A percentile compares a stretch with the other conserved stretches of the same genome.
phyloP scores from a whole-genome alignment of 768 basidiomycete species.

The Tulasnella sp. region DNA sequence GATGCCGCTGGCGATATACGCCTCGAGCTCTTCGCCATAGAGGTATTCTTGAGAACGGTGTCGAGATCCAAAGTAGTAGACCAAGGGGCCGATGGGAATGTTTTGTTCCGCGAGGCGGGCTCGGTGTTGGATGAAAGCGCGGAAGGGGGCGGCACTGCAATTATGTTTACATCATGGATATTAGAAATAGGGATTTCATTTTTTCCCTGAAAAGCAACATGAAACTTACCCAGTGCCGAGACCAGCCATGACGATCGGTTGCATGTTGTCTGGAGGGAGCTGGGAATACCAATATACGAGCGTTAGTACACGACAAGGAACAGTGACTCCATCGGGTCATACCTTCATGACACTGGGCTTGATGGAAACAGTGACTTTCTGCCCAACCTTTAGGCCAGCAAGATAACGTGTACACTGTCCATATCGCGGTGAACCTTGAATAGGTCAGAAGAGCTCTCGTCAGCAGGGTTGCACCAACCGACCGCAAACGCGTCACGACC shows the following conservation, averaged over 20 bases:
- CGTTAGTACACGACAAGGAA: constrained; percentile 13
- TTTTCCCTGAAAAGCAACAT: too few relatives aligned
- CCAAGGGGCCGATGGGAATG: constrained; percentile 75
- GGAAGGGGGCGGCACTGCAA: constrained; percentile 80
- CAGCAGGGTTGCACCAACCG: background rate
- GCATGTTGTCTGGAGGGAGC: constrained; percentile 73
- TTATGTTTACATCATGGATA: background rate
- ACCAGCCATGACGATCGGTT: constrained; percentile 97
- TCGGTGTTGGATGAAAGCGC: constrained; percentile 95
- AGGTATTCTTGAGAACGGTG: constrained; percentile 93
- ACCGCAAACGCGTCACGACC: constrained; percentile 25
- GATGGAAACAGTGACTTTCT: constrained; percentile 93
- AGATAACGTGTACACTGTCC: constrained; percentile 98
- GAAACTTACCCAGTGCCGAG: constrained; percentile 69
- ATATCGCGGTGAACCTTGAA: constrained; percentile 58
- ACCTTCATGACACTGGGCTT: constrained; percentile 99
- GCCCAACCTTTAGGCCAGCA: constrained; percentile 67
- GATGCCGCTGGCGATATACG: constrained; percentile 73
- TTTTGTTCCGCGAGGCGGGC: constrained; percentile 70
- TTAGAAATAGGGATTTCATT: too few relatives aligned
- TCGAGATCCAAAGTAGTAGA: constrained; percentile 98
- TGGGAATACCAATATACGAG: constrained; percentile 25
- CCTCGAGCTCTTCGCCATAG: constrained; percentile 93
- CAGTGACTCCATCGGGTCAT: constrained; percentile 18
- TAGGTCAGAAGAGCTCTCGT: background rate